Base-by-base conservation (phyloP, 164 flowering plant genomes). In the Santalum album region DNA sequence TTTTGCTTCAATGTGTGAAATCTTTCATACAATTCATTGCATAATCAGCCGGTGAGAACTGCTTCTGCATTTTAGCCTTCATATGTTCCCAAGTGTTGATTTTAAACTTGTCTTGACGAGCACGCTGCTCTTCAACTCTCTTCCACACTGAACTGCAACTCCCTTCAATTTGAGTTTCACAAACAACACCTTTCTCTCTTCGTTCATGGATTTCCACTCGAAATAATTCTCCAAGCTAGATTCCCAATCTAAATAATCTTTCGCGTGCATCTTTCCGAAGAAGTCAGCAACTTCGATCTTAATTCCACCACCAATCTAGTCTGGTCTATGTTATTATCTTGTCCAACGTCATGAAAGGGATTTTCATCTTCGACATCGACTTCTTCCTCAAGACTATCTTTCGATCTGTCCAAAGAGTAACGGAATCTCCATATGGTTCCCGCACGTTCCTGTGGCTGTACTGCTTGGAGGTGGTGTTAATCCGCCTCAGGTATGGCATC, bases 401-500 rank as follows among this genome's bases (percentile, higher is more conserved):
- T 14, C 12, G 16, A 6, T 36, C 2, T 36, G 16, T 36, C 40
- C 40, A 36, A 36, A 15, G 40, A 7, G 2, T 29, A 3, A 3
- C 16, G 40, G 40, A 15, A 14, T 36, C 40, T 36, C 40, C 40
- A 36, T 9, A 14, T 14, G 16, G 40, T 15, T 36, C 12, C 40
- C 12, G 40, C 40, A 7, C 16, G 40, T 36, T 36, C 40, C 15
- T 15, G 1, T 36, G 6, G 40, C 40, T 36, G 40, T n/a, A n/a
- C n/a, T n/a, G n/a, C n/a, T n/a, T n/a, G n/a, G n/a, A n/a, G n/a
- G n/a, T n/a, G n/a, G 64, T n/a, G 63, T 82, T 82, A 53, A 82
- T 75, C 42, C 72, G 44, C 56, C 76, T 68, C 56, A 80, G 49
- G 53, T 72, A 79, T 35, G 83, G 82, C 81, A 82, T 80, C 26